These are phyloP conservation scores for Phialemonium atrogriseum DNA, from an alignment of 2,329 filamentous ascomycete genomes.

Conservation along the genomic window DNA sequence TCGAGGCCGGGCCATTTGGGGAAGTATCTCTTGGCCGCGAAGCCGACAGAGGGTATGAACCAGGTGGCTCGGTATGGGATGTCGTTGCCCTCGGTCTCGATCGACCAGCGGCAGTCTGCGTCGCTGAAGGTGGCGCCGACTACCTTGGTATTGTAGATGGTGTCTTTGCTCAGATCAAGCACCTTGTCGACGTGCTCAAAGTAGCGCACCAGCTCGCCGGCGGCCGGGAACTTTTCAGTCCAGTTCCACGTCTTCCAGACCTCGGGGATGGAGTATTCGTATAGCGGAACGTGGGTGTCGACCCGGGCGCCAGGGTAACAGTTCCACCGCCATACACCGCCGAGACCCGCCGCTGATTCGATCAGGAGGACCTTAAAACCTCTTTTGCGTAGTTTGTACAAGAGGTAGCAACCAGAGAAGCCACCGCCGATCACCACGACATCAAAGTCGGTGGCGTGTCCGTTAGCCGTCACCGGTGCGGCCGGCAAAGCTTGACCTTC, in stretches of 20 bases:
- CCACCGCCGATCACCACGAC: neutral
- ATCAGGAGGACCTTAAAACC: constrained; percentile 40
- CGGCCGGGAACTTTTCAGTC: constrained; percentile 41
- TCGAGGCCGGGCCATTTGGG: constrained; percentile 15
- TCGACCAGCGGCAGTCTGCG: constrained; percentile 35
- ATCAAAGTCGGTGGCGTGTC: too few relatives aligned
- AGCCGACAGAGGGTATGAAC: neutral
- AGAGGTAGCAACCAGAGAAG: neutral
- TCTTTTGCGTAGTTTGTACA: constrained; percentile 30
- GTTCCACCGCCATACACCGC: constrained; percentile 50
- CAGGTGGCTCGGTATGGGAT: neutral
- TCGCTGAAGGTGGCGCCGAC: constrained; percentile 42
- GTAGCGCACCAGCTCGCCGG: constrained; percentile 44
- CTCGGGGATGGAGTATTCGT: constrained; percentile 44
- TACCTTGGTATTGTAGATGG: constrained; percentile 47
- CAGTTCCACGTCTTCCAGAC: constrained; percentile 50
- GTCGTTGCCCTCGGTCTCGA: constrained; percentile 28
- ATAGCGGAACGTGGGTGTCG: constrained; percentile 45
- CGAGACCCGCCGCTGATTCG: constrained; percentile 42
- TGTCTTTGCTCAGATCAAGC: constrained; percentile 46
- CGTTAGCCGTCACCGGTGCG: too few relatives aligned
- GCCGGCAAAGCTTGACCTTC: too few relatives aligned
- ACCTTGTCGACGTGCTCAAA: constrained; percentile 52
- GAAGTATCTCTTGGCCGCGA: neutral
- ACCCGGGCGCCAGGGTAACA: constrained; percentile 46